Evolutionary conservation across 331 rosid genomes (phyloP).

Genomic region (Malus hybrid): DNA sequence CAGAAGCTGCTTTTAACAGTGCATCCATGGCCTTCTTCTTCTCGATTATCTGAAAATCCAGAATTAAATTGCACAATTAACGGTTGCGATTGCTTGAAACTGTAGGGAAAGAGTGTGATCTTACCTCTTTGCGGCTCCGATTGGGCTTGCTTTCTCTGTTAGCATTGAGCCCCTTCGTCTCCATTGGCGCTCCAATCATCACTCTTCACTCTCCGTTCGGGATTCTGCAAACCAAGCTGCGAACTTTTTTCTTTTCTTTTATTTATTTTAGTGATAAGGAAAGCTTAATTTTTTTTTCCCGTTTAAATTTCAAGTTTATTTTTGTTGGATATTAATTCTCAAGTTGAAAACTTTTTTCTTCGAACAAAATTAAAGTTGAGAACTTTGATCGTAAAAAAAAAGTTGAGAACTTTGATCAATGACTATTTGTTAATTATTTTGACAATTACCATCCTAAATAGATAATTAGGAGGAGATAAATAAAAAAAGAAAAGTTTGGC

Average conservation of each 20-base stretch:
- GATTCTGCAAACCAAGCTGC: neutral
- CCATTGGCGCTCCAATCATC: slow-evolving; percentile 19
- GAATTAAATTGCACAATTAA: neutral
- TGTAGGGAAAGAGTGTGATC: neutral
- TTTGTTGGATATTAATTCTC: no score
- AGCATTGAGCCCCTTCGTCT: slow-evolving; percentile 13
- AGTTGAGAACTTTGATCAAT: no score
- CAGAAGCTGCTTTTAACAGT: slow-evolving; percentile 41
- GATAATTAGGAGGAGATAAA: neutral
- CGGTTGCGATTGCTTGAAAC: neutral
- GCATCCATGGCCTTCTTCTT: slow-evolving; percentile 57
- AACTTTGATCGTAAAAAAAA: neutral
- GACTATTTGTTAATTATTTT: neutral
- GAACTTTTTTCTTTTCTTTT: neutral
- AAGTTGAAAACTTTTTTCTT: no score
- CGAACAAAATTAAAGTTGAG: no score
- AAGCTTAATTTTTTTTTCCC: no score
- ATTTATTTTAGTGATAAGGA: no score
- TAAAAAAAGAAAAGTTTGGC: neutral
- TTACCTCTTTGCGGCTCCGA: slow-evolving; percentile 48
- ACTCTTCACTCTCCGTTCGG: neutral
- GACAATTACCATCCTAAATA: neutral
- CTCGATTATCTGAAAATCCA: slow-evolving; percentile 44
- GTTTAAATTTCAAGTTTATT: no score
- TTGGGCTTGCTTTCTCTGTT: slow-evolving; percentile 28